Conservation (phyloP, 2,329 filamentous ascomycete genomes). For the Colletotrichum orchidophilum region DNA sequence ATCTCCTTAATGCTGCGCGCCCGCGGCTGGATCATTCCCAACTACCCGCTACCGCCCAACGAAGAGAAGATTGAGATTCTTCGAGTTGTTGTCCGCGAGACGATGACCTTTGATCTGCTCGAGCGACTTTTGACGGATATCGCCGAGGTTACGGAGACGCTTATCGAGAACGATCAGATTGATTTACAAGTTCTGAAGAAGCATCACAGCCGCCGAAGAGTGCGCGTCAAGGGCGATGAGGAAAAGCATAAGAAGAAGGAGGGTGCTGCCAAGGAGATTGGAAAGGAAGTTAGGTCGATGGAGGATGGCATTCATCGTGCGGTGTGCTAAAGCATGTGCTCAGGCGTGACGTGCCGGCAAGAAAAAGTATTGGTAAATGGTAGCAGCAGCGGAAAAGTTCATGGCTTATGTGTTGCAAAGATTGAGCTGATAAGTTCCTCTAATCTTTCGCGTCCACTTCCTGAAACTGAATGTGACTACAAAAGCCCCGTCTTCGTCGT, state of each 20-base stretch:
- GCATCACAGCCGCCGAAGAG: slow-evolving; percentile 18
- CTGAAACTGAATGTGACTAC: no score
- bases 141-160: slow-evolving; percentile 65
- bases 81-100: slow-evolving; percentile 73
- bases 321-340: slow-evolving; percentile 40
- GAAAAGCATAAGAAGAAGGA: slow-evolving; percentile 25
- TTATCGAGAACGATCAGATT: slow-evolving; percentile 55
- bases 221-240: slow-evolving; percentile 26
- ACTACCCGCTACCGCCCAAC: slow-evolving; percentile 72
- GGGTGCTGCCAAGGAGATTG: neutral
- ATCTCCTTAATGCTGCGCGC: slow-evolving; percentile 70
- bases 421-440: neutral
- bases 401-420: neutral
- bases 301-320: slow-evolving; percentile 42
- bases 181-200: slow-evolving; percentile 31
- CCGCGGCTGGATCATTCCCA: slow-evolving; percentile 77
- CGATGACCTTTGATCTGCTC: slow-evolving; percentile 73
- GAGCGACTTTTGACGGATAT: slow-evolving; percentile 71
- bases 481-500: no score
- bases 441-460: no score
- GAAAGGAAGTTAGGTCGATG: slow-evolving; percentile 20
- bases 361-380: neutral
- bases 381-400: neutral
- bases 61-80: slow-evolving; percentile 72
- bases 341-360: no score